These are phyloP conservation scores for Globisporangium nodosum DNA, from an alignment of 352 stramenopile species.

Conservation along the genomic window DNA sequence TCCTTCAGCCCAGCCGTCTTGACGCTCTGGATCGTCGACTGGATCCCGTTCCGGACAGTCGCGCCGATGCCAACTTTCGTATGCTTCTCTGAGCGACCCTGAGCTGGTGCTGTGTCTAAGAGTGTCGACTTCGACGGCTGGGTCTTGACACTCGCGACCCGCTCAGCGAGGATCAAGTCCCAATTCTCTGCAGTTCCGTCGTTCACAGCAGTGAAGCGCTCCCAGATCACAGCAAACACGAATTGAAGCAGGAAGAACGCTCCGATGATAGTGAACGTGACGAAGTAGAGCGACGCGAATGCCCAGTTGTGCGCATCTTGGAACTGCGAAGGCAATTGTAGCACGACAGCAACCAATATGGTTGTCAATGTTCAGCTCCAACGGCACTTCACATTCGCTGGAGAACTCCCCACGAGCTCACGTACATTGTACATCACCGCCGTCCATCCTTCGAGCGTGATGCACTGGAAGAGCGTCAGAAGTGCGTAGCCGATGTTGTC, in stretches of 20 bases:
- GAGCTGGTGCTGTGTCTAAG: neutral
- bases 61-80: slow-evolving; percentile 7
- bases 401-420: slow-evolving; percentile 1
- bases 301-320: slow-evolving; percentile 30
- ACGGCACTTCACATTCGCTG: neutral
- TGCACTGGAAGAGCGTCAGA: slow-evolving; percentile 83
- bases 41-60: slow-evolving; percentile 12
- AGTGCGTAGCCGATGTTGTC: slow-evolving; percentile 78
- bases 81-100: neutral
- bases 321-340: slow-evolving; percentile 11
- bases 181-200: slow-evolving; percentile 33
- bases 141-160: slow-evolving; percentile 13
- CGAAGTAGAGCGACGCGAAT: slow-evolving; percentile 65
- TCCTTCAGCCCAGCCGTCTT: slow-evolving; percentile 13
- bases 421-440: slow-evolving; percentile 82
- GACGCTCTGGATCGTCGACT: slow-evolving; percentile 14
- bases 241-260: slow-evolving; percentile 84
- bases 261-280: slow-evolving; percentile 70
- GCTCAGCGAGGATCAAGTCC: slow-evolving; percentile 29
- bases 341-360: slow-evolving; percentile 2
- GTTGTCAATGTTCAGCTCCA: neutral
- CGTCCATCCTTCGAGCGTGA: slow-evolving; percentile 89
- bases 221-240: slow-evolving; percentile 77
- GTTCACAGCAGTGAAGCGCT: slow-evolving; percentile 39
- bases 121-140: neutral